A percentile compares a stretch with the other conserved stretches of the same genome.
Evolutionary conservation across 1,139 yeast genomes (phyloP).

Genomic region (Scheffersomyces quercinus): DNA sequence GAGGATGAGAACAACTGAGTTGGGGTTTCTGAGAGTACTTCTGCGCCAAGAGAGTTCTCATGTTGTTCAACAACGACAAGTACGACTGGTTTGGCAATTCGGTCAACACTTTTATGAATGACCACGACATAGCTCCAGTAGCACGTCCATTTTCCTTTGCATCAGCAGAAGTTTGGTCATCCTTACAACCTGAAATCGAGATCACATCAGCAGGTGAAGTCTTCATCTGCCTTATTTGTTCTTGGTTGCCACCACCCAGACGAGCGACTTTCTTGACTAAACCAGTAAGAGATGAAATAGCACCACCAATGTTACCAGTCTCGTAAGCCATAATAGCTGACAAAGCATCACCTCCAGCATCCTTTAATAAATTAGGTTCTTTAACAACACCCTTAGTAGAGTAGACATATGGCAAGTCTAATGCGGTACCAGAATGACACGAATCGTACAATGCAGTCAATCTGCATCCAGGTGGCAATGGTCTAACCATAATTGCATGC

Average conservation of each 20-base stretch:
- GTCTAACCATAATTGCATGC: conserved; percentile 78
- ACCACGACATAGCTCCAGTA: conserved; percentile 95
- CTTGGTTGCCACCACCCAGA: conserved; percentile 25
- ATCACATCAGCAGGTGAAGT: conserved; percentile 89
- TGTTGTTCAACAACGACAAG: conserved; percentile 73
- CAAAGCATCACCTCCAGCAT: conserved; percentile 77
- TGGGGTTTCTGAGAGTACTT: conserved; percentile 91
- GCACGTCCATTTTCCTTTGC: conserved; percentile 74
- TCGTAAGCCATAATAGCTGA: conserved; percentile 73
- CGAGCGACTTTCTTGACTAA: conserved; percentile 48
- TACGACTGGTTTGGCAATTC: conserved; percentile 74
- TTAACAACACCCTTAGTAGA: conserved; percentile 89
- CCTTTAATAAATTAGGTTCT: conserved; percentile 85
- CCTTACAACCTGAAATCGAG: conserved; percentile 87
- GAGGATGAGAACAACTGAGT: conserved; percentile 79
- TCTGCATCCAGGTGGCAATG: conserved; percentile 80
- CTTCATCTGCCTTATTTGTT: conserved; percentile 49
- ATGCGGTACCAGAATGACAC: conserved; percentile 90
- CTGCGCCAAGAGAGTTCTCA: conserved; percentile 66
- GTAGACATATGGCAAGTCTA: conserved; percentile 87
- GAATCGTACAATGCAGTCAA: conserved; percentile 89
- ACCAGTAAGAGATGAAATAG: conserved; percentile 41
- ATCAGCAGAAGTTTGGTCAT: conserved; percentile 80
- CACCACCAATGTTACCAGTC: conserved; percentile 64
- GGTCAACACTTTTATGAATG: conserved; percentile 72